Percentiles rank a stretch among this genome's conserved stretches.
Conservation (phyloP, 1,284 basidiomycete genomes). For the Ustilago vetiveriae region DNA sequence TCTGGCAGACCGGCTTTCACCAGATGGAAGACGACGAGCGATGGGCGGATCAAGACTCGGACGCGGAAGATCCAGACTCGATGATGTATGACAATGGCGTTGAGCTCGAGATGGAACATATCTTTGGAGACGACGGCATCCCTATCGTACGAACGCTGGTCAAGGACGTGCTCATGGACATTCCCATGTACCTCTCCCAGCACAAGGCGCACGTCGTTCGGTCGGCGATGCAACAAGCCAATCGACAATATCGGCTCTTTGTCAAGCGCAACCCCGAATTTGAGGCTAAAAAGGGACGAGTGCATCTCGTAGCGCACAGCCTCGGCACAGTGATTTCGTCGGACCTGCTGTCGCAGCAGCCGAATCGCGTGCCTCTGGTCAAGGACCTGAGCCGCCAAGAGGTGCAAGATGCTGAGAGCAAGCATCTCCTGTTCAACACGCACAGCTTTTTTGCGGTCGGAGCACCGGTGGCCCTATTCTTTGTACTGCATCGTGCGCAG, state of each 20-base stretch:
- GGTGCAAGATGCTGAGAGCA: constrained; percentile 13
- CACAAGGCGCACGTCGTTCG: constrained; percentile 72
- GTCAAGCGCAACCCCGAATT: constrained; percentile 70
- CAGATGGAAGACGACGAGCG: constrained; percentile 68
- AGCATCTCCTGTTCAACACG: constrained; percentile 67
- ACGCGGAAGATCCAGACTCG: constrained; percentile 37
- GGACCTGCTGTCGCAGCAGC: constrained; percentile 72
- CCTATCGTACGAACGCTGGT: constrained; percentile 54
- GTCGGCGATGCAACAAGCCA: constrained; percentile 66
- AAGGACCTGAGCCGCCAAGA: constrained; percentile 16
- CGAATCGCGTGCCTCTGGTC: constrained; percentile 68
- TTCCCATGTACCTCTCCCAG: constrained; percentile 68
- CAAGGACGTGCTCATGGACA: constrained; percentile 70
- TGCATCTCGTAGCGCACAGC: constrained; percentile 69
- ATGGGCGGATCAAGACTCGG: constrained; percentile 65
- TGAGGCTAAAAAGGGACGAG: constrained; percentile 68
- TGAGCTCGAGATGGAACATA: constrained; percentile 66
- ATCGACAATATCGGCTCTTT: constrained; percentile 71
- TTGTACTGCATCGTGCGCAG: constrained; percentile 71
- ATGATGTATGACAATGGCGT: constrained; percentile 63
- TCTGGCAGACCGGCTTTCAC: constrained; percentile 71
- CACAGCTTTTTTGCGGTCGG: constrained; percentile 71
- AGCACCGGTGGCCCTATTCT: constrained; percentile 71
- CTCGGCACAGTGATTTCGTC: constrained; percentile 72
- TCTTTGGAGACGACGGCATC: constrained; percentile 51